phyloP scores from a whole-genome alignment of 495 filamentous ascomycete genomes.

The Aspergillus taichungensis region DNA sequence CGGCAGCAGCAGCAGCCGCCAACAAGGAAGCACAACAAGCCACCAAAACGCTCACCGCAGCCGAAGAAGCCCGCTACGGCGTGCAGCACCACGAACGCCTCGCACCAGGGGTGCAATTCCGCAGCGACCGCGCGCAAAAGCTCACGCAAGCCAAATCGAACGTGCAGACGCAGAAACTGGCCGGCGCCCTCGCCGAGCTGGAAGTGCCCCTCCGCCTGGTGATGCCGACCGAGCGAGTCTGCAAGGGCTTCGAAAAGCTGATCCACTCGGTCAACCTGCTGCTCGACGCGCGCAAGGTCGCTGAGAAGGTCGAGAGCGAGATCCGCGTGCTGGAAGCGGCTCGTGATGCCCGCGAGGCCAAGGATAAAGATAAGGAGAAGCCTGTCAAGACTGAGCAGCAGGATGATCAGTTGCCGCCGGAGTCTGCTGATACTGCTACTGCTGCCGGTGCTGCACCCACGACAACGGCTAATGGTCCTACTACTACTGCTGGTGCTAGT shows the following conservation, averaged over 20 bases:
- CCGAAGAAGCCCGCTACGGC: slow-evolving; percentile 71
- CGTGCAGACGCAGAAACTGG: slow-evolving; percentile 73
- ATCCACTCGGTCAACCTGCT: slow-evolving; percentile 64
- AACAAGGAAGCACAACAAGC: slow-evolving; percentile 39
- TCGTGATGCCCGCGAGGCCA: slow-evolving; percentile 51
- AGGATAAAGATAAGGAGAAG: slow-evolving; percentile 20
- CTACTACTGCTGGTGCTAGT: not conserved
- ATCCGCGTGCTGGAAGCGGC: slow-evolving; percentile 59
- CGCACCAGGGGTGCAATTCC: slow-evolving; percentile 64
- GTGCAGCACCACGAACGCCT: slow-evolving; percentile 82
- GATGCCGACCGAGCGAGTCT: slow-evolving; percentile 79
- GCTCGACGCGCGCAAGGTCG: slow-evolving; percentile 72
- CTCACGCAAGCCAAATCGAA: slow-evolving; percentile 74
- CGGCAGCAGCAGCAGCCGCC: slow-evolving; percentile 17
- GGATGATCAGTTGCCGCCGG: slow-evolving; percentile 16
- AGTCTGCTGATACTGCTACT: slow-evolving; percentile 8
- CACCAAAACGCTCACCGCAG: slow-evolving; percentile 59
- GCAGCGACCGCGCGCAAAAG: slow-evolving; percentile 75
- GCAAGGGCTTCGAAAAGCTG: slow-evolving; percentile 72
- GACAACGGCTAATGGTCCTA: not conserved
- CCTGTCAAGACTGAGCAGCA: slow-evolving; percentile 31
- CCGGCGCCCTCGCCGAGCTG: slow-evolving; percentile 65
- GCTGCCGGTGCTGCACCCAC: not conserved
- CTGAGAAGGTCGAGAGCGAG: slow-evolving; percentile 81
- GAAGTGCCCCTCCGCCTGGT: slow-evolving; percentile 67